Evolutionary conservation across 345 rosid genomes (phyloP).

Genomic region (Ceriops tagal): DNA sequence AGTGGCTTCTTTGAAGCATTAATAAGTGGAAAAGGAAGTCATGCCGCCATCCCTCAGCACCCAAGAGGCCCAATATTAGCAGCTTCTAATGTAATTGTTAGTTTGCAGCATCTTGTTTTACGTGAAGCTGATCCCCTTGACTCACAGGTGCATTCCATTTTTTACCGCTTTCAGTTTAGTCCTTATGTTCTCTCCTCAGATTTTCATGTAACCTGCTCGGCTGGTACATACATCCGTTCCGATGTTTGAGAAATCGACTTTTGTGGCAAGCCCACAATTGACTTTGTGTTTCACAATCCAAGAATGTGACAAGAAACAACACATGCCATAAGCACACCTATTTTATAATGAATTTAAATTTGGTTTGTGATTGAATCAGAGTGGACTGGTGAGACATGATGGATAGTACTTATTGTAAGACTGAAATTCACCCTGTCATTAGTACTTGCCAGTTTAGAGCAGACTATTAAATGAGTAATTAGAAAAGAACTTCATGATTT

Average conservation of each 20-base stretch:
- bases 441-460: not conserved
- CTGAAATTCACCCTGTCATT: not conserved
- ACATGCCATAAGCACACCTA: too few species aligned
- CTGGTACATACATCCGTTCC: too few species aligned
- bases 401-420: not conserved
- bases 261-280: too few species aligned
- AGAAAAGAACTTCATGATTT: not conserved
- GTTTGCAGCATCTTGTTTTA: constrained; percentile 82
- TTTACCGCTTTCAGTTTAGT: not conserved
- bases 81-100: constrained; percentile 68
- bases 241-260: too few species aligned
- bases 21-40: constrained; percentile 89
- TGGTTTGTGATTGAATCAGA: too few species aligned
- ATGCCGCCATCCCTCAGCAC: constrained; percentile 85
- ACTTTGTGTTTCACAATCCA: too few species aligned
- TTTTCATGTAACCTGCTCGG: not conserved
- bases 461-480: not conserved
- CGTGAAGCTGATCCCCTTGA: constrained; percentile 91
- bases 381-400: too few species aligned
- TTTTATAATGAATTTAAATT: too few species aligned
- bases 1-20: constrained; percentile 70
- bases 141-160: constrained; percentile 53
- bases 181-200: not conserved
- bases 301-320: too few species aligned
- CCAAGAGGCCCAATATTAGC: constrained; percentile 76